These are phyloP conservation scores for Aspergillus sp. DNA, from an alignment of 2,329 filamentous ascomycete species.

Conservation along the genomic window DNA sequence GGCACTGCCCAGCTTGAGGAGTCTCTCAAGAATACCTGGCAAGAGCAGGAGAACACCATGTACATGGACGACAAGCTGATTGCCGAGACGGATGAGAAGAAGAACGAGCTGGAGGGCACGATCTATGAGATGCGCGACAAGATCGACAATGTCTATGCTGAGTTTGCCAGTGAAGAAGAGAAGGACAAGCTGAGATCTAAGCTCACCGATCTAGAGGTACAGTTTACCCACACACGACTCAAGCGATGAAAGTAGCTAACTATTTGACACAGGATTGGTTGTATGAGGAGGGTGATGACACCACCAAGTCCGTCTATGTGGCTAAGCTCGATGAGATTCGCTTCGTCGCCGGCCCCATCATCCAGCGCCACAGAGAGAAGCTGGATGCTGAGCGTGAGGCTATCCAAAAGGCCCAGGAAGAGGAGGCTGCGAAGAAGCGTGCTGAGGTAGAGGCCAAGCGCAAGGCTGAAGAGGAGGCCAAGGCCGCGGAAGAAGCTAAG, in stretches of 20 bases:
- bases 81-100: conserved; percentile 97
- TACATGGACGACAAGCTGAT: conserved; percentile 98
- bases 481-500: conserved; percentile 49
- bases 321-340: conserved; percentile 96
- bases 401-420: conserved; percentile 65
- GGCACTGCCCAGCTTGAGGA: conserved; percentile 79
- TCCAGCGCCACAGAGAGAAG: conserved; percentile 95
- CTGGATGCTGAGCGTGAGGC: conserved; percentile 81
- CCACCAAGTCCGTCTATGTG: conserved; percentile 88
- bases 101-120: conserved; percentile 97
- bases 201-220: conserved; percentile 82
- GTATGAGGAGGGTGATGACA: conserved; percentile 94
- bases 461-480: conserved; percentile 69
- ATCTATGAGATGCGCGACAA: conserved; percentile 97
- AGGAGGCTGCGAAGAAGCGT: conserved; percentile 61
- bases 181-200: conserved; percentile 82
- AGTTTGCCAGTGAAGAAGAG: conserved; percentile 88
- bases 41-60: conserved; percentile 87
- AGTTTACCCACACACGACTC: conserved; percentile 29
- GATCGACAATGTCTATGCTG: conserved; percentile 86
- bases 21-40: conserved; percentile 62
- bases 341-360: conserved; percentile 82
- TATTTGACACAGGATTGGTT: conserved; percentile 78
- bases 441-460: conserved; percentile 72
- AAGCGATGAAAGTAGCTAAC: conserved; percentile 17